A percentile compares a stretch with the other conserved stretches of the same genome.
Evolutionary conservation across 345 rosid species (phyloP).

Genomic region (Boechera stricta): DNA sequence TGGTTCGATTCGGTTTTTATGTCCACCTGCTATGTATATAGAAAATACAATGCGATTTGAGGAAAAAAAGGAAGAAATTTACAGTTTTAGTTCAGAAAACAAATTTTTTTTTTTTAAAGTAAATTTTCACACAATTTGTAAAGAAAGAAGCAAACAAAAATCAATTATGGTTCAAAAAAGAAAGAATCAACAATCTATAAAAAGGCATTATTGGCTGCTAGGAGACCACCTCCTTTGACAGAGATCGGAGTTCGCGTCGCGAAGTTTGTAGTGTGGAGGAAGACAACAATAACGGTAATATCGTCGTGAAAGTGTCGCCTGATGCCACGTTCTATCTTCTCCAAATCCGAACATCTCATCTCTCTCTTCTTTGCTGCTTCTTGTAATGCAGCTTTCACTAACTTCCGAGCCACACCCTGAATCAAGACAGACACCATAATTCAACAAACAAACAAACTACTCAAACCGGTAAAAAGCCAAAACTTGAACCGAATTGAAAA

Average conservation of each 20-base stretch:
- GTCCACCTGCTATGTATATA: no score
- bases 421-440: neutral
- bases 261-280: conserved; percentile 60
- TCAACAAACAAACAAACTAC: neutral
- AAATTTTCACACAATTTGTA: neutral
- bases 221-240: conserved; percentile 61
- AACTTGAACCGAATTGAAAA: no score
- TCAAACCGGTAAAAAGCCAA: no score
- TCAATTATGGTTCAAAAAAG: neutral
- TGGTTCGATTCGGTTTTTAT: neutral
- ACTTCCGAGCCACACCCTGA: conserved; percentile 54
- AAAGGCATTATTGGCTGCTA: conserved; percentile 34
- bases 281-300: conserved; percentile 83
- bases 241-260: conserved; percentile 54
- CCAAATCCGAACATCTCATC: conserved; percentile 92
- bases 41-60: neutral
- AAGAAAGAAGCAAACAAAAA: conserved; percentile 27
- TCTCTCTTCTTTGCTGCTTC: conserved; percentile 97
- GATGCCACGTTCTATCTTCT: conserved; percentile 90
- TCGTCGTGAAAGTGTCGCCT: conserved; percentile 99
- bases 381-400: conserved; percentile 74
- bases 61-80: neutral
- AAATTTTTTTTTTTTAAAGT: neutral
- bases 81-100: conserved; percentile 7
- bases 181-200: conserved; percentile 8